phyloP scores from a whole-genome alignment of 768 basidiomycete species.

The Hemileccinum rubropunctum region DNA sequence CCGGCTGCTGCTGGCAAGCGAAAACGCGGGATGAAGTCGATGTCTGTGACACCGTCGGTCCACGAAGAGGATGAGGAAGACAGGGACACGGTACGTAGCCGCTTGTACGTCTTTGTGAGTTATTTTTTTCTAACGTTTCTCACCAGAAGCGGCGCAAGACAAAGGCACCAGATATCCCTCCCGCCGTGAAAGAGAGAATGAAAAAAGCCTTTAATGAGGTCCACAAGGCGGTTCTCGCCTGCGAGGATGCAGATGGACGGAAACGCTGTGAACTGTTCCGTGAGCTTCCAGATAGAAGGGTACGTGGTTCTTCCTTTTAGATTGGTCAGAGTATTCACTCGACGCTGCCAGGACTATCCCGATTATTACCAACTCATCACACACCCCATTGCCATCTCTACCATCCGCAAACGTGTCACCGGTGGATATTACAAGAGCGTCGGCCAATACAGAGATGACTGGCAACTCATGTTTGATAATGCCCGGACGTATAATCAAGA shows the following conservation, averaged over 20 bases:
- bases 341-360: conserved; percentile 67
- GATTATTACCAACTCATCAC: conserved; percentile 91
- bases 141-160: conserved; percentile 84
- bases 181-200: conserved; percentile 68
- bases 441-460: conserved; percentile 70
- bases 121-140: conserved; percentile 1
- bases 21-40: conserved; percentile 69
- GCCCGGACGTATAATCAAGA: conserved; percentile 93
- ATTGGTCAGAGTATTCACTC: conserved; percentile 12
- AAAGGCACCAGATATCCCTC: conserved; percentile 55
- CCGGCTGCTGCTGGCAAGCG: conserved; percentile 56
- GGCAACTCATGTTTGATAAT: conserved; percentile 91
- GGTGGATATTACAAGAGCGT: conserved; percentile 72
- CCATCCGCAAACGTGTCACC: conserved; percentile 75
- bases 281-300: conserved; percentile 79
- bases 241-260: conserved; percentile 70
- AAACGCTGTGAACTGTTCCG: conserved; percentile 86
- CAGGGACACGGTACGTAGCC: conserved; percentile 56
- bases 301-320: conserved; percentile 30
- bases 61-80: conserved; percentile 78
- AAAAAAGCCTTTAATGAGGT: conserved; percentile 81
- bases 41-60: conserved; percentile 74
- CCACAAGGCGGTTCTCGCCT: conserved; percentile 67
- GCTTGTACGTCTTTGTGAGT: background rate
- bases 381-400: conserved; percentile 83